Evolutionary conservation across 2,329 filamentous ascomycete species (phyloP).

Genomic region (Claviceps paspali): DNA sequence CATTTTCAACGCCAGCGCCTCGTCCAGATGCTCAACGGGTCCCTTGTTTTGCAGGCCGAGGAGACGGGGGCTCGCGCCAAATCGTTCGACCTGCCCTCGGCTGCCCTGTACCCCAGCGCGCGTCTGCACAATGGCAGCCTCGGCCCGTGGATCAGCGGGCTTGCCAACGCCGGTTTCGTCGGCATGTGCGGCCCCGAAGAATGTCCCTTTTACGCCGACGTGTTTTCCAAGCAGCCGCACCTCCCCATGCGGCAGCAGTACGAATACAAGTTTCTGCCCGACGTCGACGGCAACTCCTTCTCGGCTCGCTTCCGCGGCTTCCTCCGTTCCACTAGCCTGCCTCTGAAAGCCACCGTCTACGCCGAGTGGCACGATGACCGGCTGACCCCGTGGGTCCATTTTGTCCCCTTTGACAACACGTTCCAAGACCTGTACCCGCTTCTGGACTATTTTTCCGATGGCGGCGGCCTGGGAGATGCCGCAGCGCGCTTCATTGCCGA

Average conservation of each 20-base stretch:
- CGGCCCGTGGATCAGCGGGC: slow-evolving; percentile 24
- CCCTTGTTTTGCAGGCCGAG: slow-evolving; percentile 35
- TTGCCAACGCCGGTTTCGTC: slow-evolving; percentile 30
- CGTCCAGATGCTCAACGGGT: slow-evolving; percentile 52
- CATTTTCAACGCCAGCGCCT: slow-evolving; percentile 60
- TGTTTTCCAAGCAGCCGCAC: slow-evolving; percentile 17
- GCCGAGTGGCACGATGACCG: slow-evolving; percentile 61
- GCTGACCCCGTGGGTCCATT: slow-evolving; percentile 56
- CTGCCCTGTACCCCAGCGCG: slow-evolving; percentile 26
- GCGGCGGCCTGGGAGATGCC: slow-evolving; percentile 29
- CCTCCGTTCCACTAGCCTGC: slow-evolving; percentile 46
- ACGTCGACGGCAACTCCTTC: slow-evolving; percentile 56
- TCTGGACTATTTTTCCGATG: slow-evolving; percentile 49
- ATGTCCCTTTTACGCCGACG: slow-evolving; percentile 25
- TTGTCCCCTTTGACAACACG: slow-evolving; percentile 54
- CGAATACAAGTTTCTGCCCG: slow-evolving; percentile 49
- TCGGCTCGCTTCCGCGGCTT: slow-evolving; percentile 49
- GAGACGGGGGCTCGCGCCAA: slow-evolving; percentile 20
- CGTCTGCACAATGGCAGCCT: slow-evolving; percentile 18
- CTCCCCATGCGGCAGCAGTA: slow-evolving; percentile 34
- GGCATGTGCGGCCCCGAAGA: slow-evolving; percentile 21
- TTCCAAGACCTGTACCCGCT: slow-evolving; percentile 51
- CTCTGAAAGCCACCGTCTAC: slow-evolving; percentile 59
- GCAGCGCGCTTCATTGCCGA: slow-evolving; percentile 45
- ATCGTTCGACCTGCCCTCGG: slow-evolving; percentile 34